Conservation (phyloP, 805 yeast genomes). For the Kazachstania kunashirensis region DNA sequence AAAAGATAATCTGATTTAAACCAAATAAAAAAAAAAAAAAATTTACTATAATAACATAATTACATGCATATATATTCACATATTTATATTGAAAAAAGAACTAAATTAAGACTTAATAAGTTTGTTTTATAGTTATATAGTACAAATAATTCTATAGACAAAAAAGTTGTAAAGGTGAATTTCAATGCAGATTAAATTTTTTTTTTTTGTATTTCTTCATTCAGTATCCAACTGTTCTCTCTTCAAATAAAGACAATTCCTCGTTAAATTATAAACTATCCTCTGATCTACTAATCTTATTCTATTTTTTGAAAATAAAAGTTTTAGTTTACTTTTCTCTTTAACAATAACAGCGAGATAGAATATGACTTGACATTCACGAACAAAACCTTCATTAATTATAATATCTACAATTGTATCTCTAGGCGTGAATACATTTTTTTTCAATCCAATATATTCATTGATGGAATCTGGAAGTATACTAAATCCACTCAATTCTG, state of each 20-base stretch:
- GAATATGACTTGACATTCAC: slow-evolving; percentile 54
- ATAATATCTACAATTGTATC: slow-evolving; percentile 52
- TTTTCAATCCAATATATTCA: slow-evolving; percentile 5
- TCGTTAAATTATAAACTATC: slow-evolving; percentile 17
- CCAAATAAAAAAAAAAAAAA: too few relatives aligned
- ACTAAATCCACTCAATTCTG: slow-evolving; percentile 15
- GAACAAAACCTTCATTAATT: slow-evolving; percentile 62
- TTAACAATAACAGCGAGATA: slow-evolving; percentile 52
- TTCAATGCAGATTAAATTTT: too few relatives aligned
- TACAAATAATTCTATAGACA: too few relatives aligned
- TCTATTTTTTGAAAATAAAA: slow-evolving; percentile 25
- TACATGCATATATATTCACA: too few relatives aligned
- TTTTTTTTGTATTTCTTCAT: background rate
- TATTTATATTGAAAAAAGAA: too few relatives aligned
- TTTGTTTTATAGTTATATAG: too few relatives aligned
- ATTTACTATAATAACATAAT: too few relatives aligned
- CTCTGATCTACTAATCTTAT: slow-evolving; percentile 19
- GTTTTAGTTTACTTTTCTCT: slow-evolving; percentile 24
- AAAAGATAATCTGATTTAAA: too few relatives aligned
- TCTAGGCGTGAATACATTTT: slow-evolving; percentile 42
- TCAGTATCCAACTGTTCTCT: background rate
- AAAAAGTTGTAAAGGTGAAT: too few relatives aligned
- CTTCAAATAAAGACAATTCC: slow-evolving; percentile 6
- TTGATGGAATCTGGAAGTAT: slow-evolving; percentile 17
- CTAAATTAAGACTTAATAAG: too few relatives aligned